A percentile compares a stretch with the other conserved stretches of the same genome.
These are phyloP conservation scores for Aspergillus sparsus DNA, from an alignment of 495 filamentous ascomycete species.

Conservation along the genomic window DNA sequence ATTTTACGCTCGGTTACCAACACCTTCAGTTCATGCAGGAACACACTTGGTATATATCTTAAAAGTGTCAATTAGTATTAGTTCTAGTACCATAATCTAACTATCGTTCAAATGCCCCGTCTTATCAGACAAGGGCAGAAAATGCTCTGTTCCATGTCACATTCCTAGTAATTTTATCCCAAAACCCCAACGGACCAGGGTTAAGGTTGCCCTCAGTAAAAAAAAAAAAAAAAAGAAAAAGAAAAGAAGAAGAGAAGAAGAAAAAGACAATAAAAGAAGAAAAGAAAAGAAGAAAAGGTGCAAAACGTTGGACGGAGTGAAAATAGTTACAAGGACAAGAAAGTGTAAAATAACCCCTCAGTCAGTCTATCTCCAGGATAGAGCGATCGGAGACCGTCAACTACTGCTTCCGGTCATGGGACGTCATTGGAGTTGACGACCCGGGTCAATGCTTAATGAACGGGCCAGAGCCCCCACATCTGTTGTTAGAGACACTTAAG, in stretches of 20 bases:
- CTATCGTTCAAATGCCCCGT: constrained; percentile 13
- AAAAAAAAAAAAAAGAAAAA: constrained; percentile 15
- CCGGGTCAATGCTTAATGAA: constrained; percentile 7
- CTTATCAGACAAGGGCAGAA: constrained; percentile 11
- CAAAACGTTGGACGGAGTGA: constrained; percentile 16
- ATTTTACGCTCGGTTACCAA: too few species aligned
- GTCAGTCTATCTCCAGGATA: constrained; percentile 47
- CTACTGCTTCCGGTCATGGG: constrained; percentile 2
- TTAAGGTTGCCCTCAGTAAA: background rate
- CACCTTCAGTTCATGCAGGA: too few species aligned
- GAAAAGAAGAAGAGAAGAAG: constrained; percentile 4
- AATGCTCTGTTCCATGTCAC: constrained; percentile 25
- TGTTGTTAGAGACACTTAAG: constrained; percentile 28
- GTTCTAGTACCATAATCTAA: constrained; percentile 27
- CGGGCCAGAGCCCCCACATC: constrained; percentile 28
- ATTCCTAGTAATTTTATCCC: constrained; percentile 11
- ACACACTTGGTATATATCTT: too few species aligned
- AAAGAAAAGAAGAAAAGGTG: constrained; percentile 3
- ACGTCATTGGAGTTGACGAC: background rate
- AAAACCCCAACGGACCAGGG: constrained; percentile 2
- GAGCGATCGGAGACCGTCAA: constrained; percentile 24
- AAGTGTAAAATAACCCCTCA: constrained; percentile 14
- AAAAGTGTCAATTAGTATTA: constrained; percentile 26
- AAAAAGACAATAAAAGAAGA: constrained; percentile 13
- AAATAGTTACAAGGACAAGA: constrained; percentile 24